phyloP scores from a whole-genome alignment of 352 stramenopile genomes.

The Globisporangium splendens region DNA sequence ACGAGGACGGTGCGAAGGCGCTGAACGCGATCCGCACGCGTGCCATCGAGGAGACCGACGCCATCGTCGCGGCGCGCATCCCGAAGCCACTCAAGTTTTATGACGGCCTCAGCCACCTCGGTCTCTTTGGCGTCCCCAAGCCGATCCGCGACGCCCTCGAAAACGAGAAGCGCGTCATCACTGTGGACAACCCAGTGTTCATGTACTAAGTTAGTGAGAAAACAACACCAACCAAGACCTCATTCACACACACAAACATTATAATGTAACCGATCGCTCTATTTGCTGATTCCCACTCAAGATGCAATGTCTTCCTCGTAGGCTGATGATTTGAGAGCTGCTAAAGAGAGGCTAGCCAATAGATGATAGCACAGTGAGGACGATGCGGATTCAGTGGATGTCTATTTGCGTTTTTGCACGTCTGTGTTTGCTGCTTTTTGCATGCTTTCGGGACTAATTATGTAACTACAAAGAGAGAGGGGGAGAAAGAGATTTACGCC shows the following conservation, averaged over 20 bases:
- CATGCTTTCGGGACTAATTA: background rate
- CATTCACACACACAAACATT: conserved; percentile 20
- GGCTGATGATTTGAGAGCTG: background rate
- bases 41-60: conserved; percentile 64
- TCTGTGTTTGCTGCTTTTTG: background rate
- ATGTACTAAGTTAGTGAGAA: conserved; percentile 86
- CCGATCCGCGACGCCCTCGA: conserved; percentile 84
- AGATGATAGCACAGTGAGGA: background rate
- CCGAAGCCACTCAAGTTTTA: conserved; percentile 86
- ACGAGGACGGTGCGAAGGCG: conserved; percentile 47
- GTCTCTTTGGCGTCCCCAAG: conserved; percentile 92
- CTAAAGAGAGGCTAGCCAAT: background rate
- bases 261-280: conserved; percentile 4
- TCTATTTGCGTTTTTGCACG: background rate
- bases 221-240: conserved; percentile 15
- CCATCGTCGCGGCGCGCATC: conserved; percentile 50
- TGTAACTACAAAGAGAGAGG: background rate
- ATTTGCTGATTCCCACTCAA: conserved; percentile 2
- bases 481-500: conserved; percentile 16
- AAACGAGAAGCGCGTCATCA: conserved; percentile 92
- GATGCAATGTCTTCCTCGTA: conserved; percentile 1
- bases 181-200: conserved; percentile 94
- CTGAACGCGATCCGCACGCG: conserved; percentile 50
- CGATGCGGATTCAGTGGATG: background rate
- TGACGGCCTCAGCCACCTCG: conserved; percentile 87